Base-by-base conservation (phyloP, 2,329 filamentous ascomycete species). In the Pseudogymnoascus sp. region DNA sequence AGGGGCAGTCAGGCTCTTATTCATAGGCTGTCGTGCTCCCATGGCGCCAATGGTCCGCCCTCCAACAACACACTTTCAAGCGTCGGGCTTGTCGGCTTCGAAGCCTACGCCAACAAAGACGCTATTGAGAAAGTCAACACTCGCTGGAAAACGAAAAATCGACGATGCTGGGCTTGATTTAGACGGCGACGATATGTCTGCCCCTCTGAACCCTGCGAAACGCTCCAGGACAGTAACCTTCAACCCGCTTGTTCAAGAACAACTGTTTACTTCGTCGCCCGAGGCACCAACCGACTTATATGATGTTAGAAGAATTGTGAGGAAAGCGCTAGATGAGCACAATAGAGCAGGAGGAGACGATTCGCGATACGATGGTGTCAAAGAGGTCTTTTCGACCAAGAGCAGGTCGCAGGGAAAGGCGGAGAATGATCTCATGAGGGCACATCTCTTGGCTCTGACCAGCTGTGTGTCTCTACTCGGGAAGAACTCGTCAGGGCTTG, bases 381-480 rank as follows among this genome's bases (percentile, higher is more conserved):
- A 85, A 69, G 79, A 84, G 59, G 74, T 83, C 4, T 84, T 87
- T 37, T 60, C 62, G 13, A 63, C 64, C 6, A 44, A 15, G 63
- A 64, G 8, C 62, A 62, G 59, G 63, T 62, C 63, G 13, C 21
- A 58, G 60, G 36, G 63, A 65, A 61, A 65, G 33, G 63, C 76
- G 75, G 62, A 76, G 75, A 64, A 60, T 6, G 68, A 72, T 17
- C 83, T 85, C 66, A 76, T 87, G 57, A 79, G 82, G 65, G 77
- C 78, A 37, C 87, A 87, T 70, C 75, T 88, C 62, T 75, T 85
- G 66, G 84, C 84, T n/a, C 76, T 89, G 54, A 82, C 84, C 10
- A 81, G 78, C 68, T 84, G 81, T 67, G 78, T 83, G 6, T 82
- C 84, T n/a, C 76, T 84, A 36, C 75, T 89, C 33, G 80, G 82